Evolutionary conservation across 495 filamentous ascomycete genomes (phyloP).

Genomic region (Tuber brumale): DNA sequence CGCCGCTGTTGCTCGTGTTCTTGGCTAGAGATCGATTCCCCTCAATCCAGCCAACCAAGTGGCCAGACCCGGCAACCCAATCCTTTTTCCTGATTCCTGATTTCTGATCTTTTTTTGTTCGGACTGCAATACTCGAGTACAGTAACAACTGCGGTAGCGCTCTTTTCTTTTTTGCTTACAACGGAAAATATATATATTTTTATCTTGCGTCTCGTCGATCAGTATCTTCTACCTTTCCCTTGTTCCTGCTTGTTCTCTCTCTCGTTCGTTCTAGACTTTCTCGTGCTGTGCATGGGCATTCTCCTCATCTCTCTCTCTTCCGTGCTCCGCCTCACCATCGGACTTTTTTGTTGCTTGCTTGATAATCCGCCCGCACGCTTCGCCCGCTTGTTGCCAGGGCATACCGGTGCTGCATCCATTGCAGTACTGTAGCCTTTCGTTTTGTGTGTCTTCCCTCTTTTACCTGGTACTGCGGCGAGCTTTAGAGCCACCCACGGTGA

Average conservation of each 20-base stretch:
- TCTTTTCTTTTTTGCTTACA: not conserved
- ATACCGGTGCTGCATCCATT: not conserved
- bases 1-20: not conserved
- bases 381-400: not conserved
- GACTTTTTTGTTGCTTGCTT: not conserved
- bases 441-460: not conserved
- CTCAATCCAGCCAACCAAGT: not conserved
- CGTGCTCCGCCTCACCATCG: not conserved
- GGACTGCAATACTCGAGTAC: not conserved
- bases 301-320: not conserved
- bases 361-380: conserved; percentile 1
- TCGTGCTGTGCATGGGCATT: not conserved
- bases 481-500: not conserved
- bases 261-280: not conserved
- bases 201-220: not conserved
- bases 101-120: not conserved
- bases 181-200: not conserved
- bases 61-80: not conserved
- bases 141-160: not conserved
- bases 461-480: not conserved
- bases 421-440: not conserved
- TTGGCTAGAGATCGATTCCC: not conserved
- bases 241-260: not conserved
- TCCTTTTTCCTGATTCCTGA: not conserved
- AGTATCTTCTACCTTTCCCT: not conserved